phyloP scores from a whole-genome alignment of 2,329 filamentous ascomycete species.

The Rhynchosporium secalis region DNA sequence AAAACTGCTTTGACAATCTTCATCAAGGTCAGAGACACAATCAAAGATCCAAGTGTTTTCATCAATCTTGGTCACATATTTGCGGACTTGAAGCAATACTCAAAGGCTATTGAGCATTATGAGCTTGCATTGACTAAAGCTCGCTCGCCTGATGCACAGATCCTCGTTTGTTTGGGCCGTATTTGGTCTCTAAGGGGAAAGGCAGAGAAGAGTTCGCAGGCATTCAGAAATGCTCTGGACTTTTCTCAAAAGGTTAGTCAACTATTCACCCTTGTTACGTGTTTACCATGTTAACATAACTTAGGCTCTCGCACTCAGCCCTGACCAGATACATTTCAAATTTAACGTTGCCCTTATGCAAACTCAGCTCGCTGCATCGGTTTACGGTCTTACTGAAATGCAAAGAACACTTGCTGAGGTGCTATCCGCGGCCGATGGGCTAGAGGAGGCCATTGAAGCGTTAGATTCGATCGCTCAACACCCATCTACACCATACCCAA shows the following conservation, averaged over 20 bases:
- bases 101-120: constrained; percentile 92
- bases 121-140: constrained; percentile 71
- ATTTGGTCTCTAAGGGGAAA: constrained; percentile 69
- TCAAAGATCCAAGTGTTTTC: constrained; percentile 85
- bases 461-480: constrained; percentile 63
- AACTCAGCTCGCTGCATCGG: constrained; percentile 83
- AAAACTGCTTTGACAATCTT: constrained; percentile 82
- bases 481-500: constrained; percentile 79
- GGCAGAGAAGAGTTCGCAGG: constrained; percentile 60
- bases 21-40: constrained; percentile 83
- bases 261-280: neutral
- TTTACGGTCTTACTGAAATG: constrained; percentile 72
- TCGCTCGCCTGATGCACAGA: constrained; percentile 61
- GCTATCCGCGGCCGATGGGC: constrained; percentile 73
- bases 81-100: constrained; percentile 84
- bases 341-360: constrained; percentile 99
- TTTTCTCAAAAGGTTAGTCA: constrained; percentile 61
- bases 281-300: constrained; percentile 31
- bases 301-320: constrained; percentile 72
- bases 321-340: constrained; percentile 85
- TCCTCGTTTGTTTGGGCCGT: constrained; percentile 69
- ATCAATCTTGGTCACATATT: constrained; percentile 94
- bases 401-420: constrained; percentile 80
- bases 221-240: constrained; percentile 63
- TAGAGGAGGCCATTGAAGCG: constrained; percentile 81